Conservation (phyloP, 2,329 filamentous ascomycete species). For the Talaromyces atroroseus region DNA sequence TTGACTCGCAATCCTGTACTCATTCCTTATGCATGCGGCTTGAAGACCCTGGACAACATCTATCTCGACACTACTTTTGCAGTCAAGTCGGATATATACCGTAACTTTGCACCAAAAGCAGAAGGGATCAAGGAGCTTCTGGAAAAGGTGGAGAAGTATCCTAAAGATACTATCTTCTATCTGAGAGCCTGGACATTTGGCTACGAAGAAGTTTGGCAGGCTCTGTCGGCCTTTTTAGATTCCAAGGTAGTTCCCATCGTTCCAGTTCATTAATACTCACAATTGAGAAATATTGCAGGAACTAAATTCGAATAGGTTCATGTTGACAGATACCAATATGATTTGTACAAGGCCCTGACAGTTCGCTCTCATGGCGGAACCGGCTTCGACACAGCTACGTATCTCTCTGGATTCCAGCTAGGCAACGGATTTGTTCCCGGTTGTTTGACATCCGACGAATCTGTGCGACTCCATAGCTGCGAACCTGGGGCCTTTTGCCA, state of each 20-base stretch:
- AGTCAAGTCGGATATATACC: constrained; percentile 44
- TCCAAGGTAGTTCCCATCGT: constrained; percentile 47
- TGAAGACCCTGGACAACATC: constrained; percentile 67
- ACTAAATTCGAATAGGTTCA: constrained; percentile 56
- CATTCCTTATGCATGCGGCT: constrained; percentile 64
- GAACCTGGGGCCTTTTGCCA: constrained; percentile 58
- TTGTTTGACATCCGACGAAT: constrained; percentile 61
- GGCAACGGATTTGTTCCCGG: constrained; percentile 67
- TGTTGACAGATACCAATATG: constrained; percentile 72
- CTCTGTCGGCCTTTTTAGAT: constrained; percentile 64
- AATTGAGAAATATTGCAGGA: background rate
- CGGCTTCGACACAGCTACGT: constrained; percentile 55
- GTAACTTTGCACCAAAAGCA: constrained; percentile 59
- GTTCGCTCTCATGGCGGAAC: constrained; percentile 38
- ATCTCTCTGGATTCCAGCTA: constrained; percentile 66
- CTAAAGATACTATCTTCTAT: constrained; percentile 71
- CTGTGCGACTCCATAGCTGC: constrained; percentile 75
- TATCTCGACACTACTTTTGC: constrained; percentile 87
- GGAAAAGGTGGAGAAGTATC: constrained; percentile 61
- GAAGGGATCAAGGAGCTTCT: constrained; percentile 72
- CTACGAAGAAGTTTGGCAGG: constrained; percentile 89
- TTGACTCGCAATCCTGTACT: constrained; percentile 66
- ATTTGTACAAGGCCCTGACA: constrained; percentile 62
- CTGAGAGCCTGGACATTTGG: constrained; percentile 87
- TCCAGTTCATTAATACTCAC: background rate